phyloP scores from a whole-genome alignment of 2,329 filamentous ascomycete genomes.

The Neurospora sp. region DNA sequence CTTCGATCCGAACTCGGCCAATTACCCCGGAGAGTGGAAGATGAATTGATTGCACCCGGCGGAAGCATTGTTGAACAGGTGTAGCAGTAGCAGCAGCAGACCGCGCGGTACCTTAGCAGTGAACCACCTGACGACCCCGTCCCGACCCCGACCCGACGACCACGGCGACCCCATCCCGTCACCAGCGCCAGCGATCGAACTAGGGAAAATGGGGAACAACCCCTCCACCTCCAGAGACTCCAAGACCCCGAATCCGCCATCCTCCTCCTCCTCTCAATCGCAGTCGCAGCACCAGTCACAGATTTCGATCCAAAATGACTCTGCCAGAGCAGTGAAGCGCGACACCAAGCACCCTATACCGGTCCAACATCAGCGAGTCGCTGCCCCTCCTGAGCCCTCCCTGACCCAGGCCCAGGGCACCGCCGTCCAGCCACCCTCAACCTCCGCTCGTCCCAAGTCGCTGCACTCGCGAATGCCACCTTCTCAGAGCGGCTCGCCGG shows the following conservation, averaged over 20 bases:
- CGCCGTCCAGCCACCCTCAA: slow-evolving; percentile 25
- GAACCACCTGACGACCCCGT: neutral
- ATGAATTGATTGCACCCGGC: neutral
- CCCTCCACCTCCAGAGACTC: slow-evolving; percentile 21
- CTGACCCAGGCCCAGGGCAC: slow-evolving; percentile 51
- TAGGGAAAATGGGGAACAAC: slow-evolving; percentile 25
- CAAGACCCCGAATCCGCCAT: slow-evolving; percentile 17
- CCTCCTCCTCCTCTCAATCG: slow-evolving; percentile 9
- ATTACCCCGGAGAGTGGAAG: neutral
- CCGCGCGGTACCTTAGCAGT: neutral
- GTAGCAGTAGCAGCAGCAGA: neutral
- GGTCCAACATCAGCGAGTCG: slow-evolving; percentile 44
- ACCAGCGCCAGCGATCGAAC: slow-evolving; percentile 3
- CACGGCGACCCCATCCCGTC: neutral
- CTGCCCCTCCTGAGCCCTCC: slow-evolving; percentile 52
- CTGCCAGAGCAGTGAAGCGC: slow-evolving; percentile 23
- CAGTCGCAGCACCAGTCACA: slow-evolving; percentile 3
- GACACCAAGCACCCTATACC: slow-evolving; percentile 44
- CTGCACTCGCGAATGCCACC: slow-evolving; percentile 39
- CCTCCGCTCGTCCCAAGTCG: slow-evolving; percentile 34
- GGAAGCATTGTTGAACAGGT: neutral
- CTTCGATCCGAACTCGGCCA: neutral
- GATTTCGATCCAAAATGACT: slow-evolving; percentile 14
- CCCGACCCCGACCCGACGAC: neutral
- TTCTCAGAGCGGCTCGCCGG: slow-evolving; percentile 38